A percentile compares a stretch with the other conserved stretches of the same genome.
phyloP scores from a whole-genome alignment of 108 stramenopile genomes.

The Skeletonema potamos region DNA sequence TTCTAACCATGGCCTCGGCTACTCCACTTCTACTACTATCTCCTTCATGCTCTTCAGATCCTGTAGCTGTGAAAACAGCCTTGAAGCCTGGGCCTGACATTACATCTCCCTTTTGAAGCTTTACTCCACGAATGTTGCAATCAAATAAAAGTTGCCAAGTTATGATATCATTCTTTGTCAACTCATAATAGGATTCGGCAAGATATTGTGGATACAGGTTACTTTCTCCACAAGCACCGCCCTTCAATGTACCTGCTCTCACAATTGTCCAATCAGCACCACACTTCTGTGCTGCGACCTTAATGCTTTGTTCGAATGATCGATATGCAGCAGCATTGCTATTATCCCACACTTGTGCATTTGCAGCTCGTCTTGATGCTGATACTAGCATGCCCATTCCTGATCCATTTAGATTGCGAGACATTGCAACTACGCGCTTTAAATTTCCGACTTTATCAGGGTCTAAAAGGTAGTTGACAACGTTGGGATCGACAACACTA shows the following conservation, averaged over 20 bases:
- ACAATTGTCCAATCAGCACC: conserved; percentile 52
- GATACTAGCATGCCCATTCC: conserved; percentile 33
- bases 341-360: conserved; percentile 36
- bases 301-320: conserved; percentile 14
- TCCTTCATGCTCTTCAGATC: conserved; percentile 24
- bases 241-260: conserved; percentile 31
- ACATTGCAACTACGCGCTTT: conserved; percentile 32
- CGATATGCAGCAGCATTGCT: conserved; percentile 3
- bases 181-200: conserved; percentile 13
- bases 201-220: conserved; percentile 14
- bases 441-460: conserved; percentile 4
- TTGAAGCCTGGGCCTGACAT: conserved; percentile 30
- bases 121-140: conserved; percentile 32
- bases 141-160: conserved; percentile 50
- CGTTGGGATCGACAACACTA: conserved; percentile 10
- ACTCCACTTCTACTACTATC: conserved; percentile 30
- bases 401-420: conserved; percentile 32
- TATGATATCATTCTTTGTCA: conserved; percentile 43
- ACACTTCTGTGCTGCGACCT: conserved; percentile 9
- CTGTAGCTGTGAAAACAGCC: conserved; percentile 43
- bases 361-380: conserved; percentile 19
- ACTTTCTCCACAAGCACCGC: conserved; percentile 43
- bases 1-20: conserved; percentile 35
- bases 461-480: conserved; percentile 25
- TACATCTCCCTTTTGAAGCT: conserved; percentile 35